Evolutionary conservation across 768 basidiomycete genomes (phyloP).

Genomic region (Tylopilus intermedius): DNA sequence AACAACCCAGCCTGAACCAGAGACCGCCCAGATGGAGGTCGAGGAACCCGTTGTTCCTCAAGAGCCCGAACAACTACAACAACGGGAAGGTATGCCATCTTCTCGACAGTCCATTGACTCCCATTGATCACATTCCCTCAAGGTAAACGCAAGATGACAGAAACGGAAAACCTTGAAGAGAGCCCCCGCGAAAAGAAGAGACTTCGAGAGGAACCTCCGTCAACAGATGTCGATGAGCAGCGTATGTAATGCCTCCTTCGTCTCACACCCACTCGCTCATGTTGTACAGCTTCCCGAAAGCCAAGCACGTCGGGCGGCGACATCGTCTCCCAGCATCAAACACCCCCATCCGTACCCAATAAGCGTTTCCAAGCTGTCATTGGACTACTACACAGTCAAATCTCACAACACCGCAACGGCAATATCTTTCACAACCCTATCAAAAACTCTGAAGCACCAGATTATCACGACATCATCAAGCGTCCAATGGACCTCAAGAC

Average conservation of each 20-base stretch:
- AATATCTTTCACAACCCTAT: conserved; percentile 91
- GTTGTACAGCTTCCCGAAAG: conserved; percentile 17
- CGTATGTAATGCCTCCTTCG: conserved; percentile 24
- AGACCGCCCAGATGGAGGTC: conserved; percentile 9
- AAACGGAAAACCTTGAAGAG: conserved; percentile 23
- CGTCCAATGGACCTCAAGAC: conserved; percentile 96
- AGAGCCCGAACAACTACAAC: conserved; percentile 1
- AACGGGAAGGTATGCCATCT: conserved; percentile 21
- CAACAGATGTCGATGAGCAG: conserved; percentile 38
- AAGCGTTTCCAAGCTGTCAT: conserved; percentile 82
- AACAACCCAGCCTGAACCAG: not conserved
- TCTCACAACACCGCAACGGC: conserved; percentile 81
- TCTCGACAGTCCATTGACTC: no score
- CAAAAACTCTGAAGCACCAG: conserved; percentile 81
- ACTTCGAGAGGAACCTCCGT: conserved; percentile 21
- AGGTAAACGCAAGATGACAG: conserved; percentile 28
- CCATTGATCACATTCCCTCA: not conserved
- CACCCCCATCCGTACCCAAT: conserved; percentile 35
- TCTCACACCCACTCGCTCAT: conserved; percentile 1
- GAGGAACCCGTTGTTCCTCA: conserved; percentile 10
- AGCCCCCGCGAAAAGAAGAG: conserved; percentile 25
- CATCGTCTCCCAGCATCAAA: conserved; percentile 10
- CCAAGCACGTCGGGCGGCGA: conserved; percentile 18
- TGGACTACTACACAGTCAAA: conserved; percentile 72
- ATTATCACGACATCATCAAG: conserved; percentile 88